phyloP scores from a whole-genome alignment of 179 eudicot genomes.

The Amaranthus tricolor region DNA sequence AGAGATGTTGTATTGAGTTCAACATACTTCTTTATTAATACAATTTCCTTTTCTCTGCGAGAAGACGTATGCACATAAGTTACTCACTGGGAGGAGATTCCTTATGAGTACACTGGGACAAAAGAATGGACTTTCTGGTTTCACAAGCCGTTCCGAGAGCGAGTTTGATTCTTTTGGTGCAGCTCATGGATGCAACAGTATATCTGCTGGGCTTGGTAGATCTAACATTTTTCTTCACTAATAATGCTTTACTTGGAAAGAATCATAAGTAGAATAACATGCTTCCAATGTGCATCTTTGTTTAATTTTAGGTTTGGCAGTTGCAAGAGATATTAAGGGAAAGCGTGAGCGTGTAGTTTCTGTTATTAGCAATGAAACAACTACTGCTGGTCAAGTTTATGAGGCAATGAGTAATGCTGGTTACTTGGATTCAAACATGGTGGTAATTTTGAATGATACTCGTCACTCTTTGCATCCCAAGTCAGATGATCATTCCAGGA shows the following conservation, averaged over 20 bases:
- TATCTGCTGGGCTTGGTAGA: constrained; percentile 93
- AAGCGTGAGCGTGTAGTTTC: constrained; percentile 79
- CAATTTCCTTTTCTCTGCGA: constrained; percentile 15
- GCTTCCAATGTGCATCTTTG: background rate
- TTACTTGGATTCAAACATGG: constrained; percentile 80
- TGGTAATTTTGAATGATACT: constrained; percentile 84
- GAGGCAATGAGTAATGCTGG: constrained; percentile 98
- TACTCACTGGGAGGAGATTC: constrained; percentile 81
- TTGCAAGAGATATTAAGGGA: constrained; percentile 85
- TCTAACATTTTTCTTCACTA: constrained; percentile 1
- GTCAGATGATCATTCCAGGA: constrained; percentile 57
- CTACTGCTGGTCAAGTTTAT: constrained; percentile 75
- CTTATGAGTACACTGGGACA: constrained; percentile 47
- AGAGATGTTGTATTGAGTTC: background rate
- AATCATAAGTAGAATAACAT: background rate
- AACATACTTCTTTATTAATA: constrained; percentile 4
- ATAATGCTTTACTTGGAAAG: background rate
- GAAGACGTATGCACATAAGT: constrained; percentile 84
- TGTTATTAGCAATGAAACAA: constrained; percentile 76
- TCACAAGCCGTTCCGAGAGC: constrained; percentile 52
- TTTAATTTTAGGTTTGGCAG: constrained; percentile 66
- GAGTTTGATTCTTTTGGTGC: constrained; percentile 81
- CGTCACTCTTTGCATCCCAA: constrained; percentile 70
- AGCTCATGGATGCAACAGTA: constrained; percentile 96
- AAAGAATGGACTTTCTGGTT: constrained; percentile 52